phyloP scores from a whole-genome alignment of 306 rosid species.

The Dryas octopetala region DNA sequence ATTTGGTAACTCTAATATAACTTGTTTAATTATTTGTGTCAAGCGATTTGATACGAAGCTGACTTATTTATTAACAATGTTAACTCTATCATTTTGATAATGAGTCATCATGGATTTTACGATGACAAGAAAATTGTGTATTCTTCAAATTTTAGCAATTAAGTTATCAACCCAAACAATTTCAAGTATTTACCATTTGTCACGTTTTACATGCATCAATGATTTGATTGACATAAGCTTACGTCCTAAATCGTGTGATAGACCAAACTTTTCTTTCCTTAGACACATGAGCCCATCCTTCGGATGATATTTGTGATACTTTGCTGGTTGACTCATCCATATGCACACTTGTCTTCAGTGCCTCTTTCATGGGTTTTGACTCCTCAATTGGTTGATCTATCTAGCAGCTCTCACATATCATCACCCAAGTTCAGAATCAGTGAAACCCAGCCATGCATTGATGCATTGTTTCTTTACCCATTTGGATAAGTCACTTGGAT shows the following conservation, averaged over 20 bases:
- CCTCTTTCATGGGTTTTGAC: background rate
- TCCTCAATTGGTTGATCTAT: background rate
- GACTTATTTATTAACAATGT: no score
- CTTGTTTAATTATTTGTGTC: no score
- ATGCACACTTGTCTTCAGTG: background rate
- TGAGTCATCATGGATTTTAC: no score
- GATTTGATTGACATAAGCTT: background rate
- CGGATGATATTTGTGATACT: background rate
- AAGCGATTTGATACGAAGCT: no score
- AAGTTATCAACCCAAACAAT: no score
- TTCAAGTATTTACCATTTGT: no score
- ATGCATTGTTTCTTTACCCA: background rate
- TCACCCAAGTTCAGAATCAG: constrained; percentile 4
- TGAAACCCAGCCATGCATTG: background rate
- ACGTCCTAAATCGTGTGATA: background rate
- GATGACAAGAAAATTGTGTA: no score
- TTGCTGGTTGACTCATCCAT: background rate
- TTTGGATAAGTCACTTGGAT: background rate
- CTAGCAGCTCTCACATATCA: background rate
- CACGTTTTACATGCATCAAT: background rate
- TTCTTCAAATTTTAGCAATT: no score
- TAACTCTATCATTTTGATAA: no score
- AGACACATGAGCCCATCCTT: background rate
- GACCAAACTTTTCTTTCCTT: background rate
- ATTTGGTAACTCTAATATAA: no score